Percentiles rank a stretch among this genome's conserved stretches.
These are phyloP conservation scores for Blastomyces percursus DNA, from an alignment of 2,329 filamentous ascomycete species.

Conservation along the genomic window DNA sequence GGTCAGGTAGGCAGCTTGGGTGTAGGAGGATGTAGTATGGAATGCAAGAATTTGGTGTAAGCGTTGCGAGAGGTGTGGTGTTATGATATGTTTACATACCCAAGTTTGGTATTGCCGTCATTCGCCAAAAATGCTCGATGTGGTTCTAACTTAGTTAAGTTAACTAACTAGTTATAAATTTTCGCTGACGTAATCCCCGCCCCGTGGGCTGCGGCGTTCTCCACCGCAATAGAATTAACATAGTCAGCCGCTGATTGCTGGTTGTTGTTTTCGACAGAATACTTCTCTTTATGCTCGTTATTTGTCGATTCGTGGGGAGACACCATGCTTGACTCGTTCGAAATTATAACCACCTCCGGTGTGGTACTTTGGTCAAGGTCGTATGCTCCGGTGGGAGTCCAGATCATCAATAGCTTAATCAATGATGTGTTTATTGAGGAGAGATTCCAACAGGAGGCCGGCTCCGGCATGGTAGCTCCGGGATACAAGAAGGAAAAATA, in stretches of 20 bases:
- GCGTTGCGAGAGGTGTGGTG: not conserved
- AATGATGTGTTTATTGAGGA: slow-evolving; percentile 97
- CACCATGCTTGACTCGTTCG: slow-evolving; percentile 86
- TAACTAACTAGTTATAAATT: no score
- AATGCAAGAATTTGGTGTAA: not conserved
- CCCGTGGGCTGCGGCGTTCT: not conserved
- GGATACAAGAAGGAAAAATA: slow-evolving; percentile 86
- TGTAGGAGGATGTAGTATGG: not conserved
- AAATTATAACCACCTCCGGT: slow-evolving; percentile 89
- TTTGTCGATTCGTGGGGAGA: no score
- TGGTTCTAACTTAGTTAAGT: no score
- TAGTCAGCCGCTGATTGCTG: not conserved
- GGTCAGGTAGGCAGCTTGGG: not conserved
- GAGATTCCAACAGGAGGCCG: slow-evolving; percentile 52
- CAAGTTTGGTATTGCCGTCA: slow-evolving; percentile 1
- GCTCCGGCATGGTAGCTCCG: slow-evolving; percentile 52
- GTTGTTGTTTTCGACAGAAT: not conserved
- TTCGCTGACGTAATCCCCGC: not conserved
- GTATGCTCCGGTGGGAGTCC: slow-evolving; percentile 67
- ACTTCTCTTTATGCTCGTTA: not conserved
- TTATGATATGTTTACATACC: not conserved
- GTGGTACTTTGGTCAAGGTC: slow-evolving; percentile 93
- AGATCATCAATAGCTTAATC: slow-evolving; percentile 88
- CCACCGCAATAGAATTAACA: not conserved
- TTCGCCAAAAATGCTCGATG: not conserved